These are phyloP conservation scores for Psilocybe cyanescens DNA, from an alignment of 768 basidiomycete genomes.

Conservation along the genomic window DNA sequence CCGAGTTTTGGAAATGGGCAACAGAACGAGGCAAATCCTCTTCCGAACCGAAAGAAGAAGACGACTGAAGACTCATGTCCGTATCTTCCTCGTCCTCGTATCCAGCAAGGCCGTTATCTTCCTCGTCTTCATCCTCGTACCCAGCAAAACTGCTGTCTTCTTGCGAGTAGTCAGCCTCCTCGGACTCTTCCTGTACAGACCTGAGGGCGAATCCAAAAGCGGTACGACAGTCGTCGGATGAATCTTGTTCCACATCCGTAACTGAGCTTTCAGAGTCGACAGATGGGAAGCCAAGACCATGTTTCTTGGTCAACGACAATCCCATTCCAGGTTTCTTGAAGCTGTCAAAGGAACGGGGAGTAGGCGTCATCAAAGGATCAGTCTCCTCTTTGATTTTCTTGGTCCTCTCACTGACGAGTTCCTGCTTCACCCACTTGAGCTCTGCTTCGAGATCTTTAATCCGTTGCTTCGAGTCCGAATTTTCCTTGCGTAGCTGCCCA, in stretches of 20 bases:
- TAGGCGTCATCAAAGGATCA: slow-evolving; percentile 50
- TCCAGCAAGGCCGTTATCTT: slow-evolving; percentile 60
- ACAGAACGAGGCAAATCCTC: slow-evolving; percentile 47
- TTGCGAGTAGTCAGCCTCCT: slow-evolving; percentile 43
- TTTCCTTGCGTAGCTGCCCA: slow-evolving; percentile 35
- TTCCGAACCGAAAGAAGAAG: slow-evolving; percentile 58
- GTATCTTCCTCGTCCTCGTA: slow-evolving; percentile 78
- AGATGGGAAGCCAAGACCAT: slow-evolving; percentile 58
- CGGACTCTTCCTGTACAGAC: slow-evolving; percentile 59
- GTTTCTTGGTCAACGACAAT: slow-evolving; percentile 29
- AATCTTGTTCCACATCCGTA: slow-evolving; percentile 69
- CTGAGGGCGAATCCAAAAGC: slow-evolving; percentile 52
- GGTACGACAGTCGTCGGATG: slow-evolving; percentile 41
- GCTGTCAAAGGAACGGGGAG: slow-evolving; percentile 39
- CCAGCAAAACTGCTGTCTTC: slow-evolving; percentile 27
- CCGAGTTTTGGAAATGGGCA: slow-evolving; percentile 27
- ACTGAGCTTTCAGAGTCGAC: slow-evolving; percentile 66
- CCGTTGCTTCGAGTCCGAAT: slow-evolving; percentile 37
- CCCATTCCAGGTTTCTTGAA: slow-evolving; percentile 21
- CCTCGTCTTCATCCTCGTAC: slow-evolving; percentile 68
- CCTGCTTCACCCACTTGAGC: slow-evolving; percentile 40
- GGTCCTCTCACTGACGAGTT: slow-evolving; percentile 32
- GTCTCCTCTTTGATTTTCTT: slow-evolving; percentile 26
- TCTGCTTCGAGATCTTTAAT: slow-evolving; percentile 51
- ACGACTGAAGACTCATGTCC: slow-evolving; percentile 50